Evolutionary conservation across 805 yeast species (phyloP), one percentile per base, ranked within the genome.

Genomic region (Candida verbasci): DNA sequence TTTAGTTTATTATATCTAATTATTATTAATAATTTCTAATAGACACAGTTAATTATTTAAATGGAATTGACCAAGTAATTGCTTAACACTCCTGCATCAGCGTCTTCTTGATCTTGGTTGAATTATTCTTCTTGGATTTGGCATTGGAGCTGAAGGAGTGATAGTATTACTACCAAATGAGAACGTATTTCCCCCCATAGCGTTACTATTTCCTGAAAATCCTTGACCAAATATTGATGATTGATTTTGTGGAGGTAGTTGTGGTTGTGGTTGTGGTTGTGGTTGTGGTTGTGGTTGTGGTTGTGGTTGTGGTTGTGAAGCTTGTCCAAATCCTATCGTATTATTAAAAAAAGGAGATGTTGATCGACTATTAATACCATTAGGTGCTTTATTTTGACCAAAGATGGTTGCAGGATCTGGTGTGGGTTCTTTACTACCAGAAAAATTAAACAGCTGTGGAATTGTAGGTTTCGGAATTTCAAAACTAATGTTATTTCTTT

Each of bases 371-470:
- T 14, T 31, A 29, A 15, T 4, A 9, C 8, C 28, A 12, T 15
- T 22, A 10, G 16, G 22, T 1, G 11, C 17, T 11, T 11, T 2
- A 21, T 28, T 33, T 23, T 27, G 29, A 6, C 60, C 62, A 39
- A 61, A 61, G 10, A 60, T 52, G 34, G 46, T 39, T 1, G 66
- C 54, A 1, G 66, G 65, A 36, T 58, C 62, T 4, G 63, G 62
- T 2, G 59, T 48, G 1, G 56, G 46, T 29, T 56, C 58, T 25
- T 47, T 50, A 14, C 41, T 40, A 9, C 51, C 51, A 9, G 57
- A 51, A 36, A 56, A 56, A 29, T 48, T 53, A 33, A 55, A 55
- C 24, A 36, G 41, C 11, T 28, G 31, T 9, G 29, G n/a, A 5
- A 26, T 8, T 10, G 34, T n/a, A 14, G 35, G 20, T 6, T 12